These are phyloP conservation scores for Agaricus subrufescens DNA, from an alignment of 768 basidiomycete species.

Conservation along the genomic window DNA sequence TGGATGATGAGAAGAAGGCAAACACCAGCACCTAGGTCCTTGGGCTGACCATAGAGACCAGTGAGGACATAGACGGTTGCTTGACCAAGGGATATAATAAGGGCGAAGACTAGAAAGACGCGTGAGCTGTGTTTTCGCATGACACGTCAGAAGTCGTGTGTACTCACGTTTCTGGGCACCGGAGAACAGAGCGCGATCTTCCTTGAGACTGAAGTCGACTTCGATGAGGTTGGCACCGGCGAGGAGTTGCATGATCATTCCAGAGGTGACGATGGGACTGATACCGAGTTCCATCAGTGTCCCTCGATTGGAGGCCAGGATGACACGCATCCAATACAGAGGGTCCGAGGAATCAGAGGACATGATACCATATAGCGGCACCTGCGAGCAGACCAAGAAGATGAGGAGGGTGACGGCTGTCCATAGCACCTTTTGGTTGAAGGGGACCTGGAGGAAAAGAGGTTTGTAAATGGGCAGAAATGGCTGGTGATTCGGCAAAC, in stretches of 20 bases:
- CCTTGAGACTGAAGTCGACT: constrained; percentile 95
- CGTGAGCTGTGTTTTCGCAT: constrained; percentile 1
- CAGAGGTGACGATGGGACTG: constrained; percentile 94
- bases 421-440: constrained; percentile 99
- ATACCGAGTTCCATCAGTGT: constrained; percentile 99
- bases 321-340: constrained; percentile 99
- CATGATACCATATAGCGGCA: constrained; percentile 99
- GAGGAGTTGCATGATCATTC: constrained; percentile 99
- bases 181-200: constrained; percentile 92
- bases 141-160: not conserved
- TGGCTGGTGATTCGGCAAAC: constrained; percentile 32
- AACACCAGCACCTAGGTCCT: constrained; percentile 92
- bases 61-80: constrained; percentile 96
- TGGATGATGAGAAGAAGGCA: constrained; percentile 96
- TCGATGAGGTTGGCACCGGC: constrained; percentile 98
- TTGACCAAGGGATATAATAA: constrained; percentile 94
- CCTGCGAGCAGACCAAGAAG: constrained; percentile 99
- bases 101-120: constrained; percentile 74
- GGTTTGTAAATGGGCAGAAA: not conserved
- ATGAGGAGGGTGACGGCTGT: constrained; percentile 98
- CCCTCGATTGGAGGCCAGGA: constrained; percentile 96
- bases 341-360: constrained; percentile 99
- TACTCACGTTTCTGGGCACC: constrained; percentile 93
- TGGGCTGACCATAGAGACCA: constrained; percentile 92
- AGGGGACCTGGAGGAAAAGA: constrained; percentile 65